Base-by-base conservation (phyloP, 225 moss, liverwort and hornwort species). In the Pseudisothecium myosuroides region DNA sequence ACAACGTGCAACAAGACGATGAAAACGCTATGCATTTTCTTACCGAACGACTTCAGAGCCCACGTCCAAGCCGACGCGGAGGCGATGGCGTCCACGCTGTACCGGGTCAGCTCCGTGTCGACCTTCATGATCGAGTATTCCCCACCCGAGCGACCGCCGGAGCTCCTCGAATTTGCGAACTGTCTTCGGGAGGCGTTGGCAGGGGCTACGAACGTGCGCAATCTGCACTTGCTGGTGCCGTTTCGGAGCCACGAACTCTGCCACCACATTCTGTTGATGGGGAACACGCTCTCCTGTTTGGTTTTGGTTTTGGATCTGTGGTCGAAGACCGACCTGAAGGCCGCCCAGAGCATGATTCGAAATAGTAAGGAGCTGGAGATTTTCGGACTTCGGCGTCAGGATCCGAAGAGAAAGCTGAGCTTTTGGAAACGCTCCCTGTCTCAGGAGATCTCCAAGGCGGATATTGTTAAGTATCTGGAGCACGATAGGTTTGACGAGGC, bases 221-320 rank as follows among this genome's bases (percentile, higher is more conserved):
- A 28, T 24, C 73, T 93, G 37, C 86, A 93, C 36, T 86, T 93
- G 76, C 91, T 83, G 14, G 21, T 93, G 6, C 93, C 93, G 23
- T 93, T 93, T 54, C 86, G 88, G 24, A 83, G 71, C 9, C 83
- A 63, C 41, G 91, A 81, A 54, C 32, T 90, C 16, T 36, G 47
- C 26, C 74, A 86, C 75, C 50, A 75, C 24, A 65, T 91, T 43
- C 50, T 90, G 2, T 45, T 41, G 8, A 68, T 81, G 62, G 81
- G 20, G 71, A 76, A 83, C 74, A 18, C 7, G 24, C 90, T 93
- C 14, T 68, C 68, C 10, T 47, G 76, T 14, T 80, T 93, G 24
- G 75, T 91, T 39, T 39, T 93, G 54, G 83, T 88, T 55, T 24
- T 61, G 9, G 91, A 93, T 67, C 54, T 86, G 62, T 91, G 90